A percentile compares a stretch with the other conserved stretches of the same genome.
These are phyloP conservation scores for Thozetella sp. DNA, from an alignment of 495 filamentous ascomycete species.

Conservation along the genomic window DNA sequence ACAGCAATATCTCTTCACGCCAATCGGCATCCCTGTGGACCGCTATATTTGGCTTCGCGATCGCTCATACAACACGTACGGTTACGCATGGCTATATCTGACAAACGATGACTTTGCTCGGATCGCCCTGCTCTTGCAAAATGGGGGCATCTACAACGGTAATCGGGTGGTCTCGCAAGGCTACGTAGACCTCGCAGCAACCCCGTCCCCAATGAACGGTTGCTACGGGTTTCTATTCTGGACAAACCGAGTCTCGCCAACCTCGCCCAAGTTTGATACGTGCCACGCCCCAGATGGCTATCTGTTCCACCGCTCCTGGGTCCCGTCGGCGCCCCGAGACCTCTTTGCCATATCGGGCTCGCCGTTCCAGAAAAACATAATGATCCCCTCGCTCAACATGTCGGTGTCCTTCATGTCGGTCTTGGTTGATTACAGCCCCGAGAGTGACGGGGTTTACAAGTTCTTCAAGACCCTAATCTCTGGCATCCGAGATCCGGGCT, in stretches of 20 bases:
- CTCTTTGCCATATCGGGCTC: background rate
- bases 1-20: background rate
- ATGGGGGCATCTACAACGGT: background rate
- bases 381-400: slow-evolving; percentile 1
- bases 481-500: background rate
- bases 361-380: background rate
- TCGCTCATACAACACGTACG: background rate
- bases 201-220: background rate
- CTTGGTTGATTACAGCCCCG: background rate
- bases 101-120: background rate
- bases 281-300: background rate
- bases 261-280: background rate
- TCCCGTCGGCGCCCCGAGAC: background rate
- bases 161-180: background rate
- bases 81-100: background rate
- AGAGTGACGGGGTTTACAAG: background rate
- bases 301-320: background rate
- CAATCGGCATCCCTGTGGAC: background rate
- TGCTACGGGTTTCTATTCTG: background rate
- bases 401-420: background rate
- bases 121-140: background rate
- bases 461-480: background rate
- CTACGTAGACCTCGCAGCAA: background rate
- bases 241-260: background rate
- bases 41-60: background rate